Evolutionary conservation across 495 filamentous ascomycete genomes (phyloP), one percentile per base, ranked within the genome.

Genomic region (Tuber borchii): DNA sequence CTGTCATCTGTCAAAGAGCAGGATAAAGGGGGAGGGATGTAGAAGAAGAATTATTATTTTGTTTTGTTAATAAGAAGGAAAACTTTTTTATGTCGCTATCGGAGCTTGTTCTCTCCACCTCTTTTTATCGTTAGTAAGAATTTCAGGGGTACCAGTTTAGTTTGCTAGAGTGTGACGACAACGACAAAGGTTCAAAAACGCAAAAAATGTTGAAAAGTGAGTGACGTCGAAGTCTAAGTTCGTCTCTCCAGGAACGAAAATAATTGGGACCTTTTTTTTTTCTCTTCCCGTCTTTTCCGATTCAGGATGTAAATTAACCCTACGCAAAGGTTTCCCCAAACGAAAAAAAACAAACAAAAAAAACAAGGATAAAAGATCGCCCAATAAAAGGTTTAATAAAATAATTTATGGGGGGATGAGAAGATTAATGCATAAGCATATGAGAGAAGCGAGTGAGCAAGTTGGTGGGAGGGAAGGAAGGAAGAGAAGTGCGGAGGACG

Each of bases 341-440:
- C 14, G 56, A 65, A 34, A 37, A 37, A 37, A 37, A 37, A n/a
- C n/a, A n/a, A n/a, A n/a, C n/a, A 37, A 37, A 37, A 37, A 37
- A 65, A 65, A 12, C 26, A 26, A 65, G 56, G 31, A 26, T 65
- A 65, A 65, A 65, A 65, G 56, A 65, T 65, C 26, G 12, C 16
- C 31, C 26, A 73, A 81, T 56, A 77, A 51, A 74, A 77, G 74
- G 76, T 76, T 72, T 70, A 65, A 72, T 42, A 74, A 79, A 72
- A 75, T 74, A 72, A 84, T 79, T 51, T 77, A 70, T 71, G 79
- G 71, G 85, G 79, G 79, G 74, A 83, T 31, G 77, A 65, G 71
- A 77, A 71, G 71, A 71, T 78, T 19, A 65, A 65, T 31, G 56
- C 31, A 65, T 65, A 65, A 26, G 56, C 56, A 65, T 65, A 34